Conservation (phyloP, 768 basidiomycete genomes). For the Lactarius psammicola region DNA sequence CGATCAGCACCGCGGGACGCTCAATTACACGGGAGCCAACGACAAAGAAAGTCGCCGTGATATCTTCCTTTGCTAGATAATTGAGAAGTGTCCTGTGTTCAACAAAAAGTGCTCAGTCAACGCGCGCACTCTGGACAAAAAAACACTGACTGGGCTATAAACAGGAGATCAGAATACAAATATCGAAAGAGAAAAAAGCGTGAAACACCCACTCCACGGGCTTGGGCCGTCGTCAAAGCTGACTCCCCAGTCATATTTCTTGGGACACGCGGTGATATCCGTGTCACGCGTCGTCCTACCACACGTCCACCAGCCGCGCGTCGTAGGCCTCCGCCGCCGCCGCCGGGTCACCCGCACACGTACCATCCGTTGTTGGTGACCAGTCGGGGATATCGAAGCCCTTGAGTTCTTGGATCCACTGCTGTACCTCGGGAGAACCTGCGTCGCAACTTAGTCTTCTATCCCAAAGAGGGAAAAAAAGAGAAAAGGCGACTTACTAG, state of each 20-base stretch:
- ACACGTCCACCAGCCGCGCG: constrained; percentile 90
- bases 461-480: not conserved
- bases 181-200: not conserved
- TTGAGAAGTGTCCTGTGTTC: constrained; percentile 60
- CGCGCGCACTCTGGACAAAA: not conserved
- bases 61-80: constrained; percentile 59
- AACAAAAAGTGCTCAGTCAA: not conserved
- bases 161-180: not conserved
- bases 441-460: constrained; percentile 4
- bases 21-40: constrained; percentile 84
- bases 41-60: constrained; percentile 88
- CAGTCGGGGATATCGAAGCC: constrained; percentile 67
- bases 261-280: constrained; percentile 67
- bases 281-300: constrained; percentile 60
- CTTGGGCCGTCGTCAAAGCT: constrained; percentile 89
- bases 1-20: constrained; percentile 67
- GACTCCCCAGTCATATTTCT: constrained; percentile 74
- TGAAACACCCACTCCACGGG: constrained; percentile 61
- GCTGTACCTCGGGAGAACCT: constrained; percentile 61
- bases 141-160: constrained; percentile 49
- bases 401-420: constrained; percentile 77
- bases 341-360: constrained; percentile 58
- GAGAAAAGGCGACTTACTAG: constrained; percentile 41
- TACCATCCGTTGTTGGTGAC: constrained; percentile 62
- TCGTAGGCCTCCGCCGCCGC: constrained; percentile 56